Evolutionary conservation across 202 grass and related monocot genomes (phyloP), one percentile per base, ranked within the genome.

Genomic region (Eragrostis tef): DNA sequence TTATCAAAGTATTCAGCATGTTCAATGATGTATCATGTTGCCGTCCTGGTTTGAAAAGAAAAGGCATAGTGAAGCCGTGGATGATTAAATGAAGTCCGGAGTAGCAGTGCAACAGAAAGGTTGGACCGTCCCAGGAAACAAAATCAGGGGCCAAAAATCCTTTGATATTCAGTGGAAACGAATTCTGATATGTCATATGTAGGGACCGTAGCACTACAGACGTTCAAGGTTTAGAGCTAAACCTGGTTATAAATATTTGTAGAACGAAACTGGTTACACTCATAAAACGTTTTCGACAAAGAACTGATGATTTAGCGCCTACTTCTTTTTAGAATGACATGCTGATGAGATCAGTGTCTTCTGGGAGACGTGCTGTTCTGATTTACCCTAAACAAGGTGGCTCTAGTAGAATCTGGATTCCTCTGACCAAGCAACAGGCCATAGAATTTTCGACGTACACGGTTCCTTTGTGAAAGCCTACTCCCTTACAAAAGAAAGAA

Each of bases 241-340:
- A 9, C 15, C 12, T 24, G 8, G 15, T 53, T 27, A 49, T 26
- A 74, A 39, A 64, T 43, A 74, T 43, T 65, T n/a, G 43, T 11
- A 73, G n/a, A 19, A 58, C 66, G 53, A 21, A 24, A n/a, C 15
- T n/a, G 9, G 16, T 53, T n/a, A n/a, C n/a, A n/a, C n/a, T n/a
- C n/a, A n/a, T n/a, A n/a, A n/a, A n/a, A n/a, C n/a, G n/a, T n/a
- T n/a, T n/a, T n/a, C n/a, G n/a, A n/a, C n/a, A n/a, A n/a, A n/a
- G n/a, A n/a, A 57, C 53, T 65, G 66, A 29, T 53, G 79, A 67
- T n/a, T n/a, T n/a, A 85, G 75, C 69, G 58, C 31, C 77, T 29
- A 15, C 22, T 29, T 20, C 44, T 16, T 71, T 84, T 25, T 45
- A 43, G 21, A 44, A 72, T 65, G 53, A 22, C 67, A 65, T 79